Evolutionary conservation across 345 rosid species (phyloP).

Genomic region (Camelina neglecta): DNA sequence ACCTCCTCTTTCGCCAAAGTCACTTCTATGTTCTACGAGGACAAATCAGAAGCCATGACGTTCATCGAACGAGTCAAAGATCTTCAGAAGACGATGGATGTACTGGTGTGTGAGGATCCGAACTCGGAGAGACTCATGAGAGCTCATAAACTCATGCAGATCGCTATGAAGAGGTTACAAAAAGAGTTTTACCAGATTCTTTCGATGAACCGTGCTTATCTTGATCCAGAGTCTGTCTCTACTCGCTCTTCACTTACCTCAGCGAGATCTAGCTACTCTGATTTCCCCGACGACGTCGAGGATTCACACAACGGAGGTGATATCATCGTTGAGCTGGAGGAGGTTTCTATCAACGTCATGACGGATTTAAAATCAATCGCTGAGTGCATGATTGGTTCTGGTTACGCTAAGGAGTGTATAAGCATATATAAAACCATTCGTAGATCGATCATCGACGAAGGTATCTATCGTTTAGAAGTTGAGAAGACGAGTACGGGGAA

Average conservation of each 20-base stretch:
- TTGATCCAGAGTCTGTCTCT: constrained; percentile 80
- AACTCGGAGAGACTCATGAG: constrained; percentile 51
- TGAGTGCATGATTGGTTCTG: constrained; percentile 83
- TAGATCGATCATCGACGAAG: constrained; percentile 82
- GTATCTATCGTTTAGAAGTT: constrained; percentile 65
- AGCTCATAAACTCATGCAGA: constrained; percentile 62
- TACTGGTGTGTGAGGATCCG: constrained; percentile 38
- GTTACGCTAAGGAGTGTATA: constrained; percentile 77
- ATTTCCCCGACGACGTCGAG: constrained; percentile 28
- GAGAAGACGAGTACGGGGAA: constrained; percentile 53
- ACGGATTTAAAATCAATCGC: constrained; percentile 72
- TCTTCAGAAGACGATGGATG: constrained; percentile 66
- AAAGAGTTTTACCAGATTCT: constrained; percentile 82
- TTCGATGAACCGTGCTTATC: constrained; percentile 61
- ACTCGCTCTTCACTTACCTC: constrained; percentile 64
- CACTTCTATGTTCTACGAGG: constrained; percentile 58
- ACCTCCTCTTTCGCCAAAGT: constrained; percentile 48
- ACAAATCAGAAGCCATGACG: constrained; percentile 59
- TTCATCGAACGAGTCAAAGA: constrained; percentile 58
- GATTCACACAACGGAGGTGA: constrained; percentile 42
- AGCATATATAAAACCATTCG: constrained; percentile 59
- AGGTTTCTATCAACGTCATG: constrained; percentile 56
- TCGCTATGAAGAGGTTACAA: constrained; percentile 73
- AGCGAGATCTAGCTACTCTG: constrained; percentile 57
- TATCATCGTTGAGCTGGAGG: constrained; percentile 58